phyloP scores from a whole-genome alignment of 768 basidiomycete species.

The Kwoniella pini region DNA sequence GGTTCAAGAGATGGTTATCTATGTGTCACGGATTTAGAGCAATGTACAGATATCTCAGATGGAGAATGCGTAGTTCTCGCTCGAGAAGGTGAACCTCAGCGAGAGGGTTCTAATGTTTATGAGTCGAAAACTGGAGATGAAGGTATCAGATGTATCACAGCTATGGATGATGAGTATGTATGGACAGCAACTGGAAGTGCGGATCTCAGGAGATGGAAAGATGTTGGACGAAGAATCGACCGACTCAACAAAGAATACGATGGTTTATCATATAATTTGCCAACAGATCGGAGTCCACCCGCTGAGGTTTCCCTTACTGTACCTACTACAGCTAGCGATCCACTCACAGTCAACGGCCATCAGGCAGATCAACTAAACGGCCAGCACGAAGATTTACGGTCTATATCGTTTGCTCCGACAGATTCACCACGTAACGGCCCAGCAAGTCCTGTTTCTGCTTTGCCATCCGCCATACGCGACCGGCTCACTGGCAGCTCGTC shows the following conservation, averaged over 20 bases:
- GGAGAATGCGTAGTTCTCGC: constrained; percentile 86
- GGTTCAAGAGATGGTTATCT: constrained; percentile 87
- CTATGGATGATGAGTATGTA: constrained; percentile 76
- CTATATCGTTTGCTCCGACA: constrained; percentile 47
- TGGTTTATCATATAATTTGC: constrained; percentile 24
- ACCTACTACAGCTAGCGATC: constrained; percentile 7
- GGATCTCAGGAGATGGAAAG: constrained; percentile 75
- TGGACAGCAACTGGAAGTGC: constrained; percentile 90
- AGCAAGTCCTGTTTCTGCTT: constrained; percentile 17
- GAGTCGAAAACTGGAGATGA: constrained; percentile 62
- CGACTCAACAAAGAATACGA: constrained; percentile 32
- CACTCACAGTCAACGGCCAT: constrained; percentile 7
- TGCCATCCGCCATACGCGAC: constrained; percentile 26
- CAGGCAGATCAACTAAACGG: constrained; percentile 3
- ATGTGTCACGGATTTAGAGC: constrained; percentile 87
- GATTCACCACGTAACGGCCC: constrained; percentile 25
- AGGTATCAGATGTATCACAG: constrained; percentile 79
- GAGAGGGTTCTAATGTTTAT: constrained; percentile 21
- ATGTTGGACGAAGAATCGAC: constrained; percentile 56
- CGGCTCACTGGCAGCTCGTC: constrained; percentile 23
- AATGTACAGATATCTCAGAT: constrained; percentile 74
- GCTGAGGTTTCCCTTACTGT: constrained; percentile 17
- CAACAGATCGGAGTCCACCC: constrained; percentile 10
- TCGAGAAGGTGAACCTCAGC: constrained; percentile 45
- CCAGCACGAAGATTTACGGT: constrained; percentile 33